Conservation (phyloP, 2,329 filamentous ascomycete genomes). For the Nannizziopsis arthrosporioides region DNA sequence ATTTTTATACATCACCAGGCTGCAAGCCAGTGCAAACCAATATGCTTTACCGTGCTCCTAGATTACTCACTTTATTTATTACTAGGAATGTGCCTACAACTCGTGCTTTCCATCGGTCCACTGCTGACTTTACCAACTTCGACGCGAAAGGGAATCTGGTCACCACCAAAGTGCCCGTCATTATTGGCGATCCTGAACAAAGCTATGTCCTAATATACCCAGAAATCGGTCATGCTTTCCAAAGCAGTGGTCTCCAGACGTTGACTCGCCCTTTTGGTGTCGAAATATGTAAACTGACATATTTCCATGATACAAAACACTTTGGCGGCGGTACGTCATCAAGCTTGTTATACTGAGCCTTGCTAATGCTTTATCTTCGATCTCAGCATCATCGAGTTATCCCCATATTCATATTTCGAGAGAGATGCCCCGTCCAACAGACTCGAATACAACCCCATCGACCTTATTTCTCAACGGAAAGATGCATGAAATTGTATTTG, state of each 20-base stretch:
- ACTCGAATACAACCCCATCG: slow-evolving; percentile 14
- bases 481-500: slow-evolving; percentile 21
- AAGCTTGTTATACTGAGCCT: neutral
- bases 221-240: slow-evolving; percentile 18
- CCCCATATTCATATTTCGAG: slow-evolving; percentile 19
- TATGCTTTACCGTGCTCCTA: slow-evolving; percentile 5
- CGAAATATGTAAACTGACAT: slow-evolving; percentile 20
- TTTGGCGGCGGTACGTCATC: slow-evolving; percentile 19
- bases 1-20: too few relatives aligned
- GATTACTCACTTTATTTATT: neutral
- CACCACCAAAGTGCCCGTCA: slow-evolving; percentile 16
- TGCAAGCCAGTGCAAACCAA: too few relatives aligned
- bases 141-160: slow-evolving; percentile 17
- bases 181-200: slow-evolving; percentile 19
- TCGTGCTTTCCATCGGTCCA: slow-evolving; percentile 19
- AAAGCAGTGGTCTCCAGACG: slow-evolving; percentile 16
- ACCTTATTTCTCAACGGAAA: slow-evolving; percentile 15
- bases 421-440: slow-evolving; percentile 17
- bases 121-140: slow-evolving; percentile 17
- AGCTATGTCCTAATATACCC: slow-evolving; percentile 18
- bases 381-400: slow-evolving; percentile 18
- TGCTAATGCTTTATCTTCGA: slow-evolving; percentile 9
- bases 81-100: slow-evolving; percentile 2
- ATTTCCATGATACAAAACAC: slow-evolving; percentile 21
- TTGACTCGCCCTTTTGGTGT: slow-evolving; percentile 12